phyloP scores from a whole-genome alignment of 768 basidiomycete genomes.

The Russula sp. region DNA sequence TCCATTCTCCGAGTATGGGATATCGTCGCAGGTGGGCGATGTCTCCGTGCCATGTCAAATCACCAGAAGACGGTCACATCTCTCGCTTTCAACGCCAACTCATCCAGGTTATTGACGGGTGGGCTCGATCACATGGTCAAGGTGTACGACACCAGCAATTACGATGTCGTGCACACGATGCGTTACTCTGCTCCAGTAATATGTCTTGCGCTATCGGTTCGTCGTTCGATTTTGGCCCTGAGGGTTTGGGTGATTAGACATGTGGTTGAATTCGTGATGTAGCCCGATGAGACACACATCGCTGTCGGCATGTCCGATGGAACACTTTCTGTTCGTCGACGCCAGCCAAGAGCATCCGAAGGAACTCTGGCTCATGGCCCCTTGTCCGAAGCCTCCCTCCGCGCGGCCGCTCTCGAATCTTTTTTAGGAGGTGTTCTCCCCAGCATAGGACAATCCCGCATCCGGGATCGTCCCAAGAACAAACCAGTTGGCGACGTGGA shows the following conservation, averaged over 20 bases:
- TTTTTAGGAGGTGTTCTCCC: constrained; percentile 52
- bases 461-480: constrained; percentile 41
- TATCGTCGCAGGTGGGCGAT: constrained; percentile 82
- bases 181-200: constrained; percentile 91
- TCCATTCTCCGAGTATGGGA: constrained; percentile 96
- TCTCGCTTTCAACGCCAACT: constrained; percentile 68
- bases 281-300: constrained; percentile 97
- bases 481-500: constrained; percentile 54
- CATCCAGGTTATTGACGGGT: constrained; percentile 78
- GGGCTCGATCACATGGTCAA: constrained; percentile 97
- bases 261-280: constrained; percentile 7
- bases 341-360: constrained; percentile 71
- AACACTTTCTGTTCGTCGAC: constrained; percentile 90
- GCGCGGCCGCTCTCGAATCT: constrained; percentile 56
- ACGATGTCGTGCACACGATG: constrained; percentile 98
- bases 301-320: constrained; percentile 98
- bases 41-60: constrained; percentile 87
- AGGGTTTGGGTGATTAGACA: neutral
- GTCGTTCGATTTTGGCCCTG: constrained; percentile 25
- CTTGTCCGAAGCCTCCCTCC: constrained; percentile 36
- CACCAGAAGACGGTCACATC: constrained; percentile 97
- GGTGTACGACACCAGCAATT: constrained; percentile 90
- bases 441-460: constrained; percentile 45
- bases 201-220: constrained; percentile 84
- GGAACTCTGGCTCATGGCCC: constrained; percentile 29